Percentiles rank a stretch among this genome's conserved stretches.
Evolutionary conservation across 192 early-diverging fungal species (phyloP).

Genomic region (Rhizophagus prolifer): DNA sequence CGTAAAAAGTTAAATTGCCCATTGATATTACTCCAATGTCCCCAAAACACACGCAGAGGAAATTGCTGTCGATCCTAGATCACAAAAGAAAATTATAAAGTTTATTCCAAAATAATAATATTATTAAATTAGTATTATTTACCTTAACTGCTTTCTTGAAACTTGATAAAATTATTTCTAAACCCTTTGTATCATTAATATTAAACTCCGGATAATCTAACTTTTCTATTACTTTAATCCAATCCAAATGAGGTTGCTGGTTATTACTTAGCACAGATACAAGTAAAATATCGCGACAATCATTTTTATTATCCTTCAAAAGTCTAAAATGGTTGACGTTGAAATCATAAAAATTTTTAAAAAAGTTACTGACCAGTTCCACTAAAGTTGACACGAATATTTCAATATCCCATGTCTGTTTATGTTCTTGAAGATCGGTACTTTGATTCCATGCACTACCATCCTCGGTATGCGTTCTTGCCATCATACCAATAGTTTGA

Average conservation of each 20-base stretch:
- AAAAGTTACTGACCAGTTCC: constrained; percentile 48
- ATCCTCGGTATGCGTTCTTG: constrained; percentile 43
- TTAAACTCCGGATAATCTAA: constrained; percentile 66
- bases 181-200: constrained; percentile 52
- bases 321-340: not conserved
- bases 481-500: constrained; percentile 66
- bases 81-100: constrained; percentile 6
- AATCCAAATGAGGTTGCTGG: constrained; percentile 59
- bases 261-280: not conserved
- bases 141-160: constrained; percentile 61
- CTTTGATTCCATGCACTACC: constrained; percentile 27
- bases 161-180: constrained; percentile 62
- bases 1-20: constrained; percentile 71
- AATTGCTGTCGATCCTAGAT: constrained; percentile 60
- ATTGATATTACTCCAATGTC: constrained; percentile 68
- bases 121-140: not conserved
- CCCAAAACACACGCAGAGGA: constrained; percentile 69
- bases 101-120: not conserved
- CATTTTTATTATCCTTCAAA: too few relatives aligned
- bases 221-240: constrained; percentile 59
- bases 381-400: constrained; percentile 53
- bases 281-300: not conserved
- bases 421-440: constrained; percentile 38
- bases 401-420: constrained; percentile 63
- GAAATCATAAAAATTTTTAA: not conserved